phyloP scores from a whole-genome alignment of 1,139 yeast genomes.

The Suhomyces bokatorum region DNA sequence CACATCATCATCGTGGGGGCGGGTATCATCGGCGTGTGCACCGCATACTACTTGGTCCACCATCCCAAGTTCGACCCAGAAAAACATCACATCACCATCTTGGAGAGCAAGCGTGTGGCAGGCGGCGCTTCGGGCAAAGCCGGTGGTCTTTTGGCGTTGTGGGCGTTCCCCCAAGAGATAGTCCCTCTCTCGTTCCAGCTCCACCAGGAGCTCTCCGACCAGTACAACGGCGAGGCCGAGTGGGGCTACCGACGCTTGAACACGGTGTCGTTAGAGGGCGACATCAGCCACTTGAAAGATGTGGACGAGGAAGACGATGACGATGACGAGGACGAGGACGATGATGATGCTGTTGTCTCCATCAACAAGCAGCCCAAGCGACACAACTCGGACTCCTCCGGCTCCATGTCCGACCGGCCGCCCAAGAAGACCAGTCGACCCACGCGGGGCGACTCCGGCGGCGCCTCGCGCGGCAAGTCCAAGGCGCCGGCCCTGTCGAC shows the following conservation, averaged over 20 bases:
- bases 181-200: slow-evolving; percentile 85
- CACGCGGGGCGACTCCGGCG: slow-evolving; percentile 17
- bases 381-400: slow-evolving; percentile 23
- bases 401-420: slow-evolving; percentile 26
- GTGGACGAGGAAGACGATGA: slow-evolving; percentile 23
- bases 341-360: slow-evolving; percentile 5
- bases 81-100: slow-evolving; percentile 78
- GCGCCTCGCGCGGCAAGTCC: slow-evolving; percentile 5
- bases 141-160: slow-evolving; percentile 88
- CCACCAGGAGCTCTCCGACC: slow-evolving; percentile 79
- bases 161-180: slow-evolving; percentile 97
- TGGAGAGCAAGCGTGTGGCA: slow-evolving; percentile 90
- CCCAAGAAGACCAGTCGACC: slow-evolving; percentile 39
- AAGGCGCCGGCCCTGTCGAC: slow-evolving; percentile 11
- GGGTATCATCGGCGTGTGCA: slow-evolving; percentile 94
- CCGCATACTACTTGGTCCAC: slow-evolving; percentile 82
- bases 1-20: slow-evolving; percentile 86
- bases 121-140: slow-evolving; percentile 99
- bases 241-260: slow-evolving; percentile 94
- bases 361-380: slow-evolving; percentile 17
- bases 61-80: slow-evolving; percentile 78
- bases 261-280: slow-evolving; percentile 87
- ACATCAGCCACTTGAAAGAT: slow-evolving; percentile 44
- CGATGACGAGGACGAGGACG: slow-evolving; percentile 10
- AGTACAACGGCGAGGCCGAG: slow-evolving; percentile 74